Base-by-base conservation (phyloP, 768 basidiomycete genomes). In the Pulveroboletus ravenelii region DNA sequence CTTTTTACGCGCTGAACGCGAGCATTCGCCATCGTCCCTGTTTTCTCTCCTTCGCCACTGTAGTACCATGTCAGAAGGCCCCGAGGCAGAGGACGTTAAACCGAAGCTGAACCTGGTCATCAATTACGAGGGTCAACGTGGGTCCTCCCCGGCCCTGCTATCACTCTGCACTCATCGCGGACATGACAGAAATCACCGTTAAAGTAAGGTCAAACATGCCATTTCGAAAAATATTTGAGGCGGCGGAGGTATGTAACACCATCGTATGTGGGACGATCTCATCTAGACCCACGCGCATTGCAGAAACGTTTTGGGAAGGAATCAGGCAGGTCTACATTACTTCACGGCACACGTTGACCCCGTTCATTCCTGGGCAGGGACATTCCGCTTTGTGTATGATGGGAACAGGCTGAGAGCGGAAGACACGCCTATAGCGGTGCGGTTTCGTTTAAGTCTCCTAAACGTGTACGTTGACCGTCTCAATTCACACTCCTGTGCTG, bases 101-200 rank as follows among this genome's bases (percentile, higher is more conserved):
- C 85, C 85, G 14, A 87, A 87, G 57, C 70, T 87, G 41, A 84
- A 80, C 63, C 65, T 87, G n/a, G 69, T 71, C 46, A 72, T 87
- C 57, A 63, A 66, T 32, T 80, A 75, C 51, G 82, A 85, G 49
- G 79, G 78, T 14, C 68, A 70, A 47, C 72, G 85, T 86, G 37
- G 56, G 77, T 59, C 40, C 14, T 1, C 10, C 2, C 6, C 17
- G 8, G 2, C 17, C 39, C 50, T 15, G 31, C 18, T 3, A 20
- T 18, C 1, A 37, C 4, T 32, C 18, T 44, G 30, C 41, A 39
- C 51, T 57, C 54, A 54, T 23, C 46, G 15, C 13, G 6, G 14
- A 27, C 23, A 35, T 23, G 10, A 6, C 60, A 87, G 85, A 75
- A 9, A 80, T 84, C 29, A 83, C 79, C 5, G 78, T 87, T 5